These are phyloP conservation scores for Gnetum montanum DNA, from an alignment of 75 land plant species.

Conservation along the genomic window DNA sequence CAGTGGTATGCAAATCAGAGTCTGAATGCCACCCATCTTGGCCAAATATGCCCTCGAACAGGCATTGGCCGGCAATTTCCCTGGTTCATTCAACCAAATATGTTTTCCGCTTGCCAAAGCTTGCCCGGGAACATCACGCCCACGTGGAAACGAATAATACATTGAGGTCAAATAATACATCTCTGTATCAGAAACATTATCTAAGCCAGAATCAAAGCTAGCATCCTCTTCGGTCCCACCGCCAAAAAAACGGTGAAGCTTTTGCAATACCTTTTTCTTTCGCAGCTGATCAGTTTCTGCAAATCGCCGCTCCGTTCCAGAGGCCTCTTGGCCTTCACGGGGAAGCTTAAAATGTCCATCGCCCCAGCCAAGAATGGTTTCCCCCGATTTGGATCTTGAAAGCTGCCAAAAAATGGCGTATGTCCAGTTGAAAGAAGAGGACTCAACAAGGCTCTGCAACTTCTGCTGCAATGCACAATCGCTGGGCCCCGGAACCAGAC, in stretches of 20 bases:
- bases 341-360: constrained; percentile 36
- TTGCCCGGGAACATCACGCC: constrained; percentile 29
- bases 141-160: constrained; percentile 31
- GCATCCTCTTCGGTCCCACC: constrained; percentile 15
- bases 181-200: constrained; percentile 44
- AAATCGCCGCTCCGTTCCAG: neutral
- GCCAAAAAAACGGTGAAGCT: constrained; percentile 25
- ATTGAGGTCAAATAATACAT: constrained; percentile 61
- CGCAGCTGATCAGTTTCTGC: constrained; percentile 22
- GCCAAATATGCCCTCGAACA: constrained; percentile 47
- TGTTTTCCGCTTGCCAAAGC: constrained; percentile 22
- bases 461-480: constrained; percentile 24
- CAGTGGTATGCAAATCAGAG: constrained; percentile 54
- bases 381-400: constrained; percentile 20
- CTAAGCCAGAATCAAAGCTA: constrained; percentile 8
- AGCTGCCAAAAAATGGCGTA: constrained; percentile 47
- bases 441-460: constrained; percentile 26
- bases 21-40: constrained; percentile 33
- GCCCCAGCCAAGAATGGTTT: constrained; percentile 32
- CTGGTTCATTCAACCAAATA: constrained; percentile 40
- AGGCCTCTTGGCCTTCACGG: constrained; percentile 17
- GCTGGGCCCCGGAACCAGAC: constrained; percentile 7
- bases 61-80: constrained; percentile 5
- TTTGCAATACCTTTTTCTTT: constrained; percentile 31
- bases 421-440: constrained; percentile 33